Conservation (phyloP, 2,329 filamentous ascomycete species). For the Trichoderma pleuroti region DNA sequence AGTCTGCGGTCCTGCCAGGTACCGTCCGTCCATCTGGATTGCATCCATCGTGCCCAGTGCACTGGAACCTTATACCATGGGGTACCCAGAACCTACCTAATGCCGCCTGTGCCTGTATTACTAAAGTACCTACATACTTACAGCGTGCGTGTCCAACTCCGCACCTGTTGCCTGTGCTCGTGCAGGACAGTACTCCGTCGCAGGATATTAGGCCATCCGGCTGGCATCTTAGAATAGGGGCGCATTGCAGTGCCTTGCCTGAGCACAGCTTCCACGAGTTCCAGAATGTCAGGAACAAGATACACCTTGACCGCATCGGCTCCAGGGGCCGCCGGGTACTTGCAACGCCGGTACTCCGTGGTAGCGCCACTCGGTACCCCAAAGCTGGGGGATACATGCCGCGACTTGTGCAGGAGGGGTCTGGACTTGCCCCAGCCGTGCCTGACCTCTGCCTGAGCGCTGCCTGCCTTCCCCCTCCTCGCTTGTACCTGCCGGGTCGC, state of each 20-base stretch:
- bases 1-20: not conserved
- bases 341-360: not conserved
- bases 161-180: not conserved
- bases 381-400: slow-evolving; percentile 16
- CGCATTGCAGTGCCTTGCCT: not conserved
- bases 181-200: not conserved
- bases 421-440: not conserved
- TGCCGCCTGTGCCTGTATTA: not conserved
- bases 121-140: not conserved
- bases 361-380: slow-evolving; percentile 6
- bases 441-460: not conserved
- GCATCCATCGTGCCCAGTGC: not conserved
- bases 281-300: slow-evolving; percentile 13
- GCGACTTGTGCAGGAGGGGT: not conserved
- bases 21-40: not conserved
- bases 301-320: slow-evolving; percentile 16
- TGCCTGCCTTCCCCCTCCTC: slow-evolving; percentile 15
- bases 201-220: not conserved
- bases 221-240: slow-evolving; percentile 10
- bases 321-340: slow-evolving; percentile 14
- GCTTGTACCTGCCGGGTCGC: slow-evolving; percentile 13
- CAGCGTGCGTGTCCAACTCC: not conserved
- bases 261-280: slow-evolving; percentile 7
- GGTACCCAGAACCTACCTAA: not conserved
- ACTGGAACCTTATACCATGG: not conserved